phyloP scores from a whole-genome alignment of 169 alveolate species.

The Cryptosporidium viatorum region DNA sequence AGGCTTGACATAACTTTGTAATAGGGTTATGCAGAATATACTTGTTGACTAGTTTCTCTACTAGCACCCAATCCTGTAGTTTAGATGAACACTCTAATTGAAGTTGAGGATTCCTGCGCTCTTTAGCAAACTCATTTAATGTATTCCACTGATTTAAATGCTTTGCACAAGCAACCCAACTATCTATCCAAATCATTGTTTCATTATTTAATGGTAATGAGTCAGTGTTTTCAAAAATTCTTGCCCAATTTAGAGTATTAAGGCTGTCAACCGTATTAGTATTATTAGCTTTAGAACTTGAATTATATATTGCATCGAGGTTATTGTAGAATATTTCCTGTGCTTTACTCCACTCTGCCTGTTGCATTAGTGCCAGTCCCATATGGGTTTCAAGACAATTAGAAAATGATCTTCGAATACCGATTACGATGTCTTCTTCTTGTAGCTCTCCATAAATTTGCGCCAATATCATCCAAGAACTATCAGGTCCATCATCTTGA shows the following conservation, averaged over 20 bases:
- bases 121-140: constrained; percentile 80
- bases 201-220: constrained; percentile 35
- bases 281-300: not conserved
- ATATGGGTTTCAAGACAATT: constrained; percentile 68
- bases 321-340: constrained; percentile 64
- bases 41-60: constrained; percentile 77
- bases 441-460: constrained; percentile 64
- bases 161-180: constrained; percentile 82
- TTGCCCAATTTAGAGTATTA: not conserved
- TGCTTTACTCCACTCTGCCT: constrained; percentile 74
- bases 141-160: constrained; percentile 83
- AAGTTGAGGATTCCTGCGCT: constrained; percentile 78
- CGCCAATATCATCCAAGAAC: constrained; percentile 61
- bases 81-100: constrained; percentile 78
- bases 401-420: constrained; percentile 49
- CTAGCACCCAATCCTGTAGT: constrained; percentile 80
- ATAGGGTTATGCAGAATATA: constrained; percentile 76
- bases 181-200: constrained; percentile 81
- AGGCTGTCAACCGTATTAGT: not conserved
- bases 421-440: constrained; percentile 70
- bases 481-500: constrained; percentile 7
- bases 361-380: constrained; percentile 72
- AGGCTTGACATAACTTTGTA: constrained; percentile 74
- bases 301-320: constrained; percentile 13
- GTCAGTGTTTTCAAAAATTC: not conserved